phyloP scores from a whole-genome alignment of 768 basidiomycete genomes.

The Trametopsis cervina region DNA sequence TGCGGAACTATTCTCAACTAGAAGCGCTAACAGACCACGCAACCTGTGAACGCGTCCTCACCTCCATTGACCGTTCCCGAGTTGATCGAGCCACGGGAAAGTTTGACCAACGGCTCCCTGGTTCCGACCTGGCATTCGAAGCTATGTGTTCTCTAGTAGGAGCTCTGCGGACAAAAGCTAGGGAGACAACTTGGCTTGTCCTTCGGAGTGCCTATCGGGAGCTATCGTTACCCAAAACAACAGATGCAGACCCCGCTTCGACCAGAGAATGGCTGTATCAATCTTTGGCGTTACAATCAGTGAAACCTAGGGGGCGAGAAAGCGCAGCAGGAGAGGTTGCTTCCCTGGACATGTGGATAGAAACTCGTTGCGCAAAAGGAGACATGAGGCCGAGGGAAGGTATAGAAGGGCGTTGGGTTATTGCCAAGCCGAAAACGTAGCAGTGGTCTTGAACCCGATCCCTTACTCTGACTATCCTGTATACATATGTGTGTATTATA shows the following conservation, averaged over 20 bases:
- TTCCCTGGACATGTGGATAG: slow-evolving; percentile 47
- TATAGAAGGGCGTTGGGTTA: slow-evolving; percentile 49
- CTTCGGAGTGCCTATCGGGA: slow-evolving; percentile 62
- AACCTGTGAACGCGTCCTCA: slow-evolving; percentile 22
- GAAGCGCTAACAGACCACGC: slow-evolving; percentile 34
- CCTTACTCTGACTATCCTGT: neutral
- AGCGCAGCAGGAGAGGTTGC: slow-evolving; percentile 13
- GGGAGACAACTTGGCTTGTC: slow-evolving; percentile 51
- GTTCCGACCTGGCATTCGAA: slow-evolving; percentile 28
- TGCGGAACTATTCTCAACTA: slow-evolving; percentile 47
- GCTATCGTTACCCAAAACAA: slow-evolving; percentile 34
- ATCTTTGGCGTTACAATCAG: slow-evolving; percentile 15
- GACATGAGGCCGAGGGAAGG: slow-evolving; percentile 54
- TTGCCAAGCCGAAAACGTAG: slow-evolving; percentile 37
- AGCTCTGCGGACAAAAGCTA: slow-evolving; percentile 41
- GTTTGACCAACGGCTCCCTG: too few species aligned
- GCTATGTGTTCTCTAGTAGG: slow-evolving; percentile 42
- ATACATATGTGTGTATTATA: too few species aligned
- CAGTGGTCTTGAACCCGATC: neutral
- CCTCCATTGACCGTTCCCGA: too few species aligned
- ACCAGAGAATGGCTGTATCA: slow-evolving; percentile 33
- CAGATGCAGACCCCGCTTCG: slow-evolving; percentile 17
- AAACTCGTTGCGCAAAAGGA: slow-evolving; percentile 32
- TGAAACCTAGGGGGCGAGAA: slow-evolving; percentile 9
- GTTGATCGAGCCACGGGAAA: too few species aligned